Base-by-base conservation (phyloP, 257 asterid species). In the Parsonsia alboflavescens region DNA sequence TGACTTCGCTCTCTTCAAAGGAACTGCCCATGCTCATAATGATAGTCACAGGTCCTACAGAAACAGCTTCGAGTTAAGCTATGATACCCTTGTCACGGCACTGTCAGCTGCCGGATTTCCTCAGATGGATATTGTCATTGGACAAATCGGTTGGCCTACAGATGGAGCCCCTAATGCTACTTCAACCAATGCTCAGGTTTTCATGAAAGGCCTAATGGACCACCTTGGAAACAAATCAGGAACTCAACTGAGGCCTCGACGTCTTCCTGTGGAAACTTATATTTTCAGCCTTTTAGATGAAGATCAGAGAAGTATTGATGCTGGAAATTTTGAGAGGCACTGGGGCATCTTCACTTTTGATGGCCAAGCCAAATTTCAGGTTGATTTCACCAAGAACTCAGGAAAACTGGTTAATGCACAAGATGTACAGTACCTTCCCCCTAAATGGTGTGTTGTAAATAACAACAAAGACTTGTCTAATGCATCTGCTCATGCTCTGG, bases 341-440 rank as follows among this genome's bases (percentile, higher is more conserved):
- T 91, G 97, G 97, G 98, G 98, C 2, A 72, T 91, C 75, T 93
- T 91, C 50, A 91, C 96, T 22, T 93, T 93, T 49, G 98, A 93
- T 70, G 98, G 98, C 69, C 98, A 91, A 77, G 92, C 95, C 36
- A 92, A 90, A 85, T 92, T 89, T 84, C 85, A 86, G 49, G 81
- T 83, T 36, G 88, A 87, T 71, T 73, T 89, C 5, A 88, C 88
- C 26, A 91, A 78, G 77, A 88, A 89, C 48, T 83, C 83, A 10
- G 80, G 86, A 75, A 84, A 83, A 64, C 80, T 89, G 44, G 87
- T 83, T 68, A 84, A 93, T 76, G 95, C 91, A 54, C 90, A 85
- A 77, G 88, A 84, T 33, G 91, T 88, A 26, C 86, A 84, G 12
- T 91, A 93, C 84, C 93, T 91, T 17, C 65, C 93, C 7, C 46